Base-by-base conservation (phyloP, 306 rosid species). In the Quercus mongolica region DNA sequence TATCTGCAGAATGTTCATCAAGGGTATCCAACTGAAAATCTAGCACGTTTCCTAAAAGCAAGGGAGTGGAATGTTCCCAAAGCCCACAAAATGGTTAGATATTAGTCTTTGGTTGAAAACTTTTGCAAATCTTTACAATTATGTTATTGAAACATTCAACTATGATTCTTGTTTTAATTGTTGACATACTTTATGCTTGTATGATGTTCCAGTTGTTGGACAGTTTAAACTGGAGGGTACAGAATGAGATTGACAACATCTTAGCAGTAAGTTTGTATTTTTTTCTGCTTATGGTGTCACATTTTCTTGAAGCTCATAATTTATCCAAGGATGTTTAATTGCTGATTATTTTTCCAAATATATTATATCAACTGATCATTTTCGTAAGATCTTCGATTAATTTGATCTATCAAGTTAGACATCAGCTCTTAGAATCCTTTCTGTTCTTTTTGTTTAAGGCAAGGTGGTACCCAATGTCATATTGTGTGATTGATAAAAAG, bases 71-170 rank as follows among this genome's bases (percentile, higher is more conserved):
- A 94, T 81, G 94, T 83, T 79, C 38, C 87, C 79, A 88, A 91
- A 85, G 95, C 97, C 63, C 94, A 94, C 79, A 91, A 90, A 87
- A 94, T 94, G 99, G 98, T 92, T 80, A 77, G 88, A 73, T 56
- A 8, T 76, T 19, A 59, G 61, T 54, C 58, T 81, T 78, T 75
- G 77, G 55, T 67, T 80, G 79, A 74, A 71, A 71, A 78, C 25
- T 19, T 70, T 74, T 70, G 25, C 62, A 73, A 71, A 67, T 20
- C 61, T 73, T 64, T 51, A 55, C 14, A 8, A 17, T 67, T 56
- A 25, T 76, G 17, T 56, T 19, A 9, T 46, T 15, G 56, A 28
- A n/a, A 58, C n/a, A 10, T 1, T 71, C 64, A 69, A 31, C 52
- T 79, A 28, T 80, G 71, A 25, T 56, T 71, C 74, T 55, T 62